Percentiles rank a stretch among this genome's conserved stretches.
phyloP scores from a whole-genome alignment of 2,329 filamentous ascomycete species.

The Exophiala calicioides region DNA sequence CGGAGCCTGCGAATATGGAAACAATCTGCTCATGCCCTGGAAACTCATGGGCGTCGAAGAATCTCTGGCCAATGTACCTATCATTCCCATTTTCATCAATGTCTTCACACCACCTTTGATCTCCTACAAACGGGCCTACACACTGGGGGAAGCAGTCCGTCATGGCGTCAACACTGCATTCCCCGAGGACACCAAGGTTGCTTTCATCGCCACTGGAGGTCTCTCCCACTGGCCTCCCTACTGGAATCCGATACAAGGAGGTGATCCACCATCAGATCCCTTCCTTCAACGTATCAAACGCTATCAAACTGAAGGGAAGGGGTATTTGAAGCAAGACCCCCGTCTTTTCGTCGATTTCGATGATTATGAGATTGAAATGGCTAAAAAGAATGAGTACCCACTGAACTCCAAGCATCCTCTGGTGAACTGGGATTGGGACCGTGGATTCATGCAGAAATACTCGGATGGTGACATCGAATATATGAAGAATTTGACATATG shows the following conservation, averaged over 20 bases:
- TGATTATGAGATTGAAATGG: conserved; percentile 38
- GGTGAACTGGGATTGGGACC: conserved; percentile 35
- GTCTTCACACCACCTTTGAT: conserved; percentile 37
- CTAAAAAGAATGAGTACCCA: conserved; percentile 36
- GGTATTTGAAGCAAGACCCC: conserved; percentile 30
- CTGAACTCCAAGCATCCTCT: conserved; percentile 36
- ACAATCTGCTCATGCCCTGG: conserved; percentile 38
- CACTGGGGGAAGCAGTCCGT: conserved; percentile 35
- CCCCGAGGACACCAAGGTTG: conserved; percentile 16
- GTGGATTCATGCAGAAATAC: conserved; percentile 32
- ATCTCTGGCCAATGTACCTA: conserved; percentile 24
- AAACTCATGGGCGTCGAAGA: conserved; percentile 33
- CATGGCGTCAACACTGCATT: conserved; percentile 27
- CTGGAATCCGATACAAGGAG: conserved; percentile 34
- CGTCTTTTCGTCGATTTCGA: conserved; percentile 35
- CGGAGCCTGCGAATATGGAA: conserved; percentile 32
- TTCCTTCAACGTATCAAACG: conserved; percentile 36
- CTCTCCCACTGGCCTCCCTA: conserved; percentile 38
- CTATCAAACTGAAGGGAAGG: conserved; percentile 34
- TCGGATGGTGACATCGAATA: conserved; percentile 31
- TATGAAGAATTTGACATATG: conserved; percentile 27
- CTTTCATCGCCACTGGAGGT: conserved; percentile 31
- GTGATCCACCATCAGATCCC: conserved; percentile 31
- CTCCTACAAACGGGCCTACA: conserved; percentile 35
- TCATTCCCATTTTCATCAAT: conserved; percentile 36